Evolutionary conservation across 371 early-diverging fungal species (phyloP).

Genomic region (Sporodiniella umbellata): DNA sequence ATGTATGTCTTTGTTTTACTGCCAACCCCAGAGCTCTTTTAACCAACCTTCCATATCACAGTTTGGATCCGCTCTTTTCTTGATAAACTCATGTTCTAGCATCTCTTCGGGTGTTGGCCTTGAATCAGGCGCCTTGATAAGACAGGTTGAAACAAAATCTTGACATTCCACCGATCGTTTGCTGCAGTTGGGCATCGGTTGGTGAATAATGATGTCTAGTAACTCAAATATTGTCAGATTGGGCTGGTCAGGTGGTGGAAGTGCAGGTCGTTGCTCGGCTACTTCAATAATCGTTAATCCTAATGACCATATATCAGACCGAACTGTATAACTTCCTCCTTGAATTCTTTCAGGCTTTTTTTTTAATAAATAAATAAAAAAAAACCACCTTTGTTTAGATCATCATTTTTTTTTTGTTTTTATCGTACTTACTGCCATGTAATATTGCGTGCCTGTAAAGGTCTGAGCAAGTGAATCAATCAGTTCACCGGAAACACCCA

Average conservation of each 20-base stretch:
- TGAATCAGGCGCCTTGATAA: constrained; percentile 72
- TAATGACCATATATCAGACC: constrained; percentile 94
- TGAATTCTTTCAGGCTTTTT: constrained; percentile 90
- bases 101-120: constrained; percentile 78
- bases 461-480: constrained; percentile 90
- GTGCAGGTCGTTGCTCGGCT: constrained; percentile 88
- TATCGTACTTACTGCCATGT: constrained; percentile 94
- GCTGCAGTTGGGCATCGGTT: constrained; percentile 81
- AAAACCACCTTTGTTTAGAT: no score
- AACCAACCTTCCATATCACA: constrained; percentile 45
- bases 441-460: constrained; percentile 93
- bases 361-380: background rate
- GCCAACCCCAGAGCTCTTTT: constrained; percentile 54
- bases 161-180: constrained; percentile 66
- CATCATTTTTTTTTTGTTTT: no score
- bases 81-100: constrained; percentile 60
- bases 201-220: constrained; percentile 86
- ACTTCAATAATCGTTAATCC: constrained; percentile 93
- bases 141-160: constrained; percentile 73
- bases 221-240: constrained; percentile 86
- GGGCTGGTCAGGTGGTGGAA: constrained; percentile 64
- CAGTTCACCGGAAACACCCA: constrained; percentile 90
- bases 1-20: no score
- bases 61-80: constrained; percentile 33
- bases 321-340: constrained; percentile 86